phyloP scores from a whole-genome alignment of 805 yeast species.

The Saccharomycopsis olivae region DNA sequence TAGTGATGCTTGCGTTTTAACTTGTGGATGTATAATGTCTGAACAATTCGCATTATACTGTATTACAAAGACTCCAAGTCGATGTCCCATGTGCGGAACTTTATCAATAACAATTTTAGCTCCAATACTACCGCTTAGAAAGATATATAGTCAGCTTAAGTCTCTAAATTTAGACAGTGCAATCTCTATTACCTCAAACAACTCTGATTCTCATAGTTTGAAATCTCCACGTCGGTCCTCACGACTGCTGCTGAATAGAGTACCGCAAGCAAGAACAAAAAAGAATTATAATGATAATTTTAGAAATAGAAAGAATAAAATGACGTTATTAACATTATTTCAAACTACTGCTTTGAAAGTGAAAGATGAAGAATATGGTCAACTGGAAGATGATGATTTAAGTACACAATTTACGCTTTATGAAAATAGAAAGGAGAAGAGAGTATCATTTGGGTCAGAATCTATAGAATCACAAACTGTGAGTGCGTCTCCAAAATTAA shows the following conservation, averaged over 20 bases:
- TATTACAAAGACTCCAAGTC: background rate
- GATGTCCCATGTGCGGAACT: slow-evolving; percentile 11
- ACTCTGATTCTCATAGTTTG: background rate
- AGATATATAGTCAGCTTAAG: slow-evolving; percentile 4
- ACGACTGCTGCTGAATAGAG: too few relatives aligned
- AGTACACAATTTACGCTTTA: slow-evolving; percentile 2
- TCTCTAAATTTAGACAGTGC: background rate
- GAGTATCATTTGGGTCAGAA: background rate
- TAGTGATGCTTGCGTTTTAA: slow-evolving; percentile 14
- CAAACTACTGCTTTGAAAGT: slow-evolving; percentile 14
- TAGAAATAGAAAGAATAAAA: slow-evolving; percentile 7
- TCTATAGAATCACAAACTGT: background rate
- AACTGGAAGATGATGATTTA: slow-evolving; percentile 2
- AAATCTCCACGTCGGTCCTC: background rate
- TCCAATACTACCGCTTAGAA: slow-evolving; percentile 13
- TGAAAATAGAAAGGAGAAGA: background rate
- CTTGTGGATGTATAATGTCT: slow-evolving; percentile 17
- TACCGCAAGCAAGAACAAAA: background rate
- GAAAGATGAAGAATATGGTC: slow-evolving; percentile 14
- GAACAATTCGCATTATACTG: slow-evolving; percentile 8
- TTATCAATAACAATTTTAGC: slow-evolving; percentile 2
- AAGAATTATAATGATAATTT: slow-evolving; percentile 1
- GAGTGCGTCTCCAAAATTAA: slow-evolving; percentile 2
- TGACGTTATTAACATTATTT: slow-evolving; percentile 13
- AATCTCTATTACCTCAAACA: background rate